Conservation (phyloP, 768 basidiomycete genomes). For the Leucocoprinus birnbaumii region DNA sequence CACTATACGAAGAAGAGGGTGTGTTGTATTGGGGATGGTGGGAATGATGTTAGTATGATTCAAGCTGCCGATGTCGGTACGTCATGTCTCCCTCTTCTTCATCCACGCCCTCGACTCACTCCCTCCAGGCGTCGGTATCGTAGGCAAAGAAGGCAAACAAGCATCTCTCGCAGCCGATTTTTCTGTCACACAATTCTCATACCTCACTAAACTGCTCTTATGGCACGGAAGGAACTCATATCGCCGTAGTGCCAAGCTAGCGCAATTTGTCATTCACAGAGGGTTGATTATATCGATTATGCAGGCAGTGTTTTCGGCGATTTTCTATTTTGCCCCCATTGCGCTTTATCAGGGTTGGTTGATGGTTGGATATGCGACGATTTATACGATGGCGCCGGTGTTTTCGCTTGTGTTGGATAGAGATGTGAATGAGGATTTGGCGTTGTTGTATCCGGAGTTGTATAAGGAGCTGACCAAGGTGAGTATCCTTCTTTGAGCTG, state of each 20-base stretch:
- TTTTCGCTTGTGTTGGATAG: conserved; percentile 95
- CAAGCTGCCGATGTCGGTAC: conserved; percentile 97
- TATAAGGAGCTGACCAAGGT: conserved; percentile 99
- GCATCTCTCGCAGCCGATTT: conserved; percentile 99
- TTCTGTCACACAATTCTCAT: conserved; percentile 95
- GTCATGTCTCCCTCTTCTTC: conserved; percentile 27
- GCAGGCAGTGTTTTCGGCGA: conserved; percentile 94
- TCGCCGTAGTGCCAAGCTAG: conserved; percentile 94
- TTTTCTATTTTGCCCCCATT: conserved; percentile 94
- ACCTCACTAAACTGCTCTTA: conserved; percentile 91
- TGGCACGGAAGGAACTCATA: conserved; percentile 99
- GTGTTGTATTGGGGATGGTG: conserved; percentile 98
- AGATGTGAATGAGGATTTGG: conserved; percentile 94
- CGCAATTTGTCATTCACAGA: conserved; percentile 98
- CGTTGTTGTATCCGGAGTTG: conserved; percentile 92
- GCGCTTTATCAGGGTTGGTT: conserved; percentile 98
- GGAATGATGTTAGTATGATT: conserved; percentile 99
- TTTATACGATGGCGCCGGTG: conserved; percentile 98
- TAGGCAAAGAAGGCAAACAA: conserved; percentile 98
- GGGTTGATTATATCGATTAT: conserved; percentile 97
- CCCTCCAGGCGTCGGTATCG: conserved; percentile 84
- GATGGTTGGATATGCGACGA: conserved; percentile 93
- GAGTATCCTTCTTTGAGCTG: too few species aligned
- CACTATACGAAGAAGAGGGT: conserved; percentile 90
- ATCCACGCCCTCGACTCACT: not conserved